A percentile compares a stretch with the other conserved stretches of the same genome.
phyloP scores from a whole-genome alignment of 257 asterid species.

The Solanum arcanum region DNA sequence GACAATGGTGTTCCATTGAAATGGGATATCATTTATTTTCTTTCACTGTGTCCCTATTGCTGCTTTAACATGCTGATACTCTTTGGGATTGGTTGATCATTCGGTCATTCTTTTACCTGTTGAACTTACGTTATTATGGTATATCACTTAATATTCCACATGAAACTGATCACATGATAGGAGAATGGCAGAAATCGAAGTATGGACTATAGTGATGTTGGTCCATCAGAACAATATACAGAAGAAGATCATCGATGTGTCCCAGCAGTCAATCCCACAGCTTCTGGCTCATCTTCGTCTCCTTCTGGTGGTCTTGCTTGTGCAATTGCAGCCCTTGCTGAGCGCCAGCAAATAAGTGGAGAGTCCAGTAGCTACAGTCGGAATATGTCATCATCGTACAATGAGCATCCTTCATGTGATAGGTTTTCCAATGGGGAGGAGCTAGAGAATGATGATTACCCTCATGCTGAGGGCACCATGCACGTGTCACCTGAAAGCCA shows the following conservation, averaged over 20 bases:
- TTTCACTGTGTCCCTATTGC: background rate
- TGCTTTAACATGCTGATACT: background rate
- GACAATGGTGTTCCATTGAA: background rate
- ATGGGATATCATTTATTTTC: background rate
- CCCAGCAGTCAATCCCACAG: slow-evolving; percentile 10
- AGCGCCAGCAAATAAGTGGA: slow-evolving; percentile 57
- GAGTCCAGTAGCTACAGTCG: slow-evolving; percentile 38
- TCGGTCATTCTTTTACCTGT: background rate
- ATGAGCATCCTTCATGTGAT: slow-evolving; percentile 25
- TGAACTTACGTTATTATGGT: background rate
- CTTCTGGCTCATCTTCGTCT: slow-evolving; percentile 50
- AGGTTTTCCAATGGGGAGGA: slow-evolving; percentile 31
- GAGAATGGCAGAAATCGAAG: slow-evolving; percentile 51
- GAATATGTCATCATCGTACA: slow-evolving; percentile 22
- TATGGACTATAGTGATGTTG: slow-evolving; percentile 21
- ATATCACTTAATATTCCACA: background rate
- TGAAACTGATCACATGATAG: slow-evolving; percentile 24
- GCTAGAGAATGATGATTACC: slow-evolving; percentile 32
- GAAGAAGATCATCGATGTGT: slow-evolving; percentile 19
- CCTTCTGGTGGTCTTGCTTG: slow-evolving; percentile 92
- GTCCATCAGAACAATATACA: slow-evolving; percentile 33
- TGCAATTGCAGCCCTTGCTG: slow-evolving; percentile 91
- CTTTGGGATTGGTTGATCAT: background rate
- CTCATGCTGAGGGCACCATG: slow-evolving; percentile 24
- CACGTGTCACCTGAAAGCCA: slow-evolving; percentile 29